Conservation (phyloP, 208 protist genomes). For the Trypanosoma caninum region DNA sequence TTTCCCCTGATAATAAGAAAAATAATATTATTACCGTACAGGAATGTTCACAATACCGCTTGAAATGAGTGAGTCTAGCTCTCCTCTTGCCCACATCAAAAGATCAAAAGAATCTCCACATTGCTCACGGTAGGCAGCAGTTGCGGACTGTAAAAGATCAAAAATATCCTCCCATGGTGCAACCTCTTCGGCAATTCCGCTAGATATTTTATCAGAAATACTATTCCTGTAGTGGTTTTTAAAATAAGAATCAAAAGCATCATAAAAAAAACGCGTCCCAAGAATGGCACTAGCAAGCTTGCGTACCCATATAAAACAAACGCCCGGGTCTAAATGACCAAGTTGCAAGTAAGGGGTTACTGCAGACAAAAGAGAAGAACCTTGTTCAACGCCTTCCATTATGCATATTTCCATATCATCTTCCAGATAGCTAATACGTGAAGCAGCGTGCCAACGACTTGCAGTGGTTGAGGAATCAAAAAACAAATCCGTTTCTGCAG, state of each 20-base stretch:
- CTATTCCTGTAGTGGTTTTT: not conserved
- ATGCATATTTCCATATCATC: conserved; percentile 48
- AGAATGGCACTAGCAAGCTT: conserved; percentile 23
- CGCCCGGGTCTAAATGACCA: conserved; percentile 2
- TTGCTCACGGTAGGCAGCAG: conserved; percentile 5
- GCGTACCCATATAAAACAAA: conserved; percentile 12
- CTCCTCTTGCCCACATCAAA: conserved; percentile 16
- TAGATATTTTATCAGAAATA: not conserved
- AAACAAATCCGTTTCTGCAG: conserved; percentile 15
- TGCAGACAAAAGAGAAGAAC: conserved; percentile 5
- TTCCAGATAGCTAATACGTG: conserved; percentile 36
- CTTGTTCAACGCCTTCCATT: conserved; percentile 38
- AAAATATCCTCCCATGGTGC: conserved; percentile 19
- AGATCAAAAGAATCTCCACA: conserved; percentile 12
- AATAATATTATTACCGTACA: too few relatives aligned
- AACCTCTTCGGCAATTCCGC: conserved; percentile 10
- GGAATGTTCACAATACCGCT: conserved; percentile 4
- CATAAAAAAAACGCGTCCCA: conserved; percentile 28
- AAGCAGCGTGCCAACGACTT: conserved; percentile 22
- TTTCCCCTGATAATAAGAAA: not conserved
- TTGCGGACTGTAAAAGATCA: conserved; percentile 5
- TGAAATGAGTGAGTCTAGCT: conserved; percentile 11
- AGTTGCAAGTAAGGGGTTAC: conserved; percentile 1
- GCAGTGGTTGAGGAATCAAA: not conserved
- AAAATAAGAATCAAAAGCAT: conserved; percentile 22